Evolutionary conservation across 2,329 filamentous ascomycete species (phyloP).

Genomic region (Penicillium italicum): DNA sequence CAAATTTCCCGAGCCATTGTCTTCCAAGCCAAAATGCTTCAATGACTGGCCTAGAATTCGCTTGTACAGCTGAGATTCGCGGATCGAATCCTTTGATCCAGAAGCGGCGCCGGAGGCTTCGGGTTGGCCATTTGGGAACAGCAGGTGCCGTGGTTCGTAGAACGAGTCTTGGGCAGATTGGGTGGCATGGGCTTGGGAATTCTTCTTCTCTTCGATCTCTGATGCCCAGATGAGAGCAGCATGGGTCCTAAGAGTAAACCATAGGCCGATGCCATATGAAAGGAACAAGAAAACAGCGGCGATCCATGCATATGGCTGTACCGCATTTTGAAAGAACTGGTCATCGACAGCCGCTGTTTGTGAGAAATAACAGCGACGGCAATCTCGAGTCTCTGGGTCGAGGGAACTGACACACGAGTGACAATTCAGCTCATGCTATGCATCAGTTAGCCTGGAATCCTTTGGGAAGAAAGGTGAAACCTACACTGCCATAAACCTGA

Average conservation of each 20-base stretch:
- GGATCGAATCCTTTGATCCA: constrained; percentile 63
- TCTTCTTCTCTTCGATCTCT: constrained; percentile 73
- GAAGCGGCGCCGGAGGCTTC: constrained; percentile 41
- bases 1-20: constrained; percentile 45
- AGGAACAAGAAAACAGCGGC: constrained; percentile 81
- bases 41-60: constrained; percentile 87
- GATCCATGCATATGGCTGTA: constrained; percentile 90
- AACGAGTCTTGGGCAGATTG: constrained; percentile 28
- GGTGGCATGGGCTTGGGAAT: constrained; percentile 25
- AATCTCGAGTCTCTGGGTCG: constrained; percentile 56
- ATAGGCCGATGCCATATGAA: constrained; percentile 87
- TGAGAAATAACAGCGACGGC: constrained; percentile 88
- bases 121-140: constrained; percentile 30
- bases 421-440: constrained; percentile 84
- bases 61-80: constrained; percentile 86
- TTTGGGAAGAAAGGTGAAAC: constrained; percentile 26
- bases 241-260: constrained; percentile 94
- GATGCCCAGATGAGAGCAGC: constrained; percentile 96
- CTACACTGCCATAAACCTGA: constrained; percentile 89
- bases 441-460: constrained; percentile 34
- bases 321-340: constrained; percentile 83
- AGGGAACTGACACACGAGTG: constrained; percentile 58
- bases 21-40: constrained; percentile 71
- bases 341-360: constrained; percentile 81
- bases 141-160: constrained; percentile 36